Base-by-base conservation (phyloP, 1,139 yeast genomes). In the Magnusiomyces clavatus region DNA sequence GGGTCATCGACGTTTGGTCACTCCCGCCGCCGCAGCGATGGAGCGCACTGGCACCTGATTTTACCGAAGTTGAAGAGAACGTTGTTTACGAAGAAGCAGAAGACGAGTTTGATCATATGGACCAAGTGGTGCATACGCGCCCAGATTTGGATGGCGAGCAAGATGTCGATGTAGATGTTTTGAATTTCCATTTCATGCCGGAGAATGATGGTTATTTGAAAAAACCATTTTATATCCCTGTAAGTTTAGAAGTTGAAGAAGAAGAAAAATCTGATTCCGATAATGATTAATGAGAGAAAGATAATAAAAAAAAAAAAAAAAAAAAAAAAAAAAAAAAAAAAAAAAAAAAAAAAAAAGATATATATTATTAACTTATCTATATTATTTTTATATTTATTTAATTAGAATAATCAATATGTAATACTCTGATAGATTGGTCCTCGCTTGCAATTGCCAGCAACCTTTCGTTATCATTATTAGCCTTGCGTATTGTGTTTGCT, bases 11-110 rank as follows among this genome's bases (percentile, higher is more conserved):
- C 64, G 66, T 86, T 48, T 92, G 97, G 97, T 81, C 86, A 52
- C 78, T 87, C 16, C 80, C 79, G 46, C 80, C 86, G 41, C 95
- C 95, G 0, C 97, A 89, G 62, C 86, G 87, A 68, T 90, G 98
- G 98, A 85, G 95, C 67, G 96, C 97, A 0, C 73, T 90, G 59
- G 97, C 97, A 0, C 97, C 97, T 0, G 98, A 92, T 67, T 90
- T 92, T 65, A 95, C 86, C 51, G 97, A 90, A 65, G 82, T 90
- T 43, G 97, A 90, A 64, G 96, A 90, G 62, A 90, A 89, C 62
- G 83, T 88, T 13, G 89, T 86, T 56, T 90, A 90, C 66, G 80
- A 81, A 57, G 98, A 90, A 63, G 77, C 78, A 54, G 98, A 90
- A 65, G 96, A 89, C 65, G 98, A 90, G 67, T 90, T 90, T 67